phyloP scores from a whole-genome alignment of 2,329 filamentous ascomycete species.

The Venturiaceae sp. region DNA sequence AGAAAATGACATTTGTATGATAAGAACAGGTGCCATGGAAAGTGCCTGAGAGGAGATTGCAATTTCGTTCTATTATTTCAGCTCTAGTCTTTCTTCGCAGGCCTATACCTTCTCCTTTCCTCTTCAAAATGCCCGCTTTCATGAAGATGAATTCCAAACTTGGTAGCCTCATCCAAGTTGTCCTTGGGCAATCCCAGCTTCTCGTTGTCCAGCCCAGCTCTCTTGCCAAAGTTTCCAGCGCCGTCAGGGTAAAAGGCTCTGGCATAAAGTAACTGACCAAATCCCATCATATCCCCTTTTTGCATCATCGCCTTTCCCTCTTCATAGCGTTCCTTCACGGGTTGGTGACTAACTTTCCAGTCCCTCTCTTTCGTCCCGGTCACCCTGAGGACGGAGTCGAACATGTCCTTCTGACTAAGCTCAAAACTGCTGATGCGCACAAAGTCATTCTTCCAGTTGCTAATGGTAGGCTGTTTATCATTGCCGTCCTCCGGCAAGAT shows the following conservation, averaged over 20 bases:
- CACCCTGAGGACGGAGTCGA: constrained; percentile 22
- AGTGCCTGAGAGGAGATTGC: too few species aligned
- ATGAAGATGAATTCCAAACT: neutral
- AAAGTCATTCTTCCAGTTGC: constrained; percentile 18
- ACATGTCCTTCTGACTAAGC: constrained; percentile 26
- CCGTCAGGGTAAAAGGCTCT: constrained; percentile 10
- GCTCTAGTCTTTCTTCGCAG: neutral
- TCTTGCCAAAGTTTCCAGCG: constrained; percentile 11
- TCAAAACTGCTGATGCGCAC: constrained; percentile 26
- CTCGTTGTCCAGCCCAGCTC: constrained; percentile 36
- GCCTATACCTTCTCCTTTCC: neutral
- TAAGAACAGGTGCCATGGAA: too few species aligned
- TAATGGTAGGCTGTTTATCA: neutral
- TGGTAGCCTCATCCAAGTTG: constrained; percentile 39
- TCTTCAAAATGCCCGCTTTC: neutral
- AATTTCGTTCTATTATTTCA: neutral
- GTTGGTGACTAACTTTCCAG: constrained; percentile 21
- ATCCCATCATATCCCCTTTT: constrained; percentile 8
- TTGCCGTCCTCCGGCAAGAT: constrained; percentile 15
- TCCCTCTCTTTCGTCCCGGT: constrained; percentile 23
- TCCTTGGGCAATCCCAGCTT: constrained; percentile 49
- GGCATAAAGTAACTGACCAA: constrained; percentile 11
- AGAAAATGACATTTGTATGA: neutral
- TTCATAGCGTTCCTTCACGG: constrained; percentile 14
- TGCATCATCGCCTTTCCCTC: constrained; percentile 5